Base-by-base conservation (phyloP, 371 early-diverging fungal genomes). In the Actinomucor elegans region DNA sequence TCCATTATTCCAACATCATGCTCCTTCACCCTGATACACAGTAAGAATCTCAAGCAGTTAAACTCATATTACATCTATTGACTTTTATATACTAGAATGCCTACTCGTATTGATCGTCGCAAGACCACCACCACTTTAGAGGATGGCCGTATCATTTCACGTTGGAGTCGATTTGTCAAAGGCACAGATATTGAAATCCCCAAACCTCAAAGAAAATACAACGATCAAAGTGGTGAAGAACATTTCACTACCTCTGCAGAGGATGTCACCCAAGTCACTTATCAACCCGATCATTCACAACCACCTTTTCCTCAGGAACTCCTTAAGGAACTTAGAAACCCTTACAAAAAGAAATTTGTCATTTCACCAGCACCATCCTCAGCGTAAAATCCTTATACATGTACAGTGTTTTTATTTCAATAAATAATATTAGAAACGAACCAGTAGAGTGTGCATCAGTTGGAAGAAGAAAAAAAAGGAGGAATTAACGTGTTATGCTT, bases 1-100 rank as follows among this genome's bases (percentile, higher is more conserved):
- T 77, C 56, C 78, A 77, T 45, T 59, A 72, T 17, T 77, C 78
- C 23, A 77, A 77, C 48, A 64, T 77, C 34, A 77, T 77, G 78
- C 55, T 77, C 14, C 59, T 74, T 36, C 73, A 77, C 41, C 78
- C 78, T 31, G 71, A 74, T 48, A 77, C 78, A 46, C 73, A 74
- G 78, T 77, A 77, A 42, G 66, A 51, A n/a, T 36, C 15, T n/a
- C 38, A 11, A 3, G 15, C n/a, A n/a, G n/a, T n/a, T n/a, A n/a
- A n/a, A n/a, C n/a, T 14, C 10, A 5, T 43, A 1, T 6, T 1
- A 7, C 24, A 49, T 31, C 11, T 31, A 18, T 24, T 31, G n/a
- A n/a, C n/a, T 2, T 15, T n/a, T 54, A 18, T 17, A 26, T 33
- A 15, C 4, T 45, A 77, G 77, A 57, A 48, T 67, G 31, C 73